phyloP scores from a whole-genome alignment of 805 yeast genomes.

The Cyberlindnera amylophila region DNA sequence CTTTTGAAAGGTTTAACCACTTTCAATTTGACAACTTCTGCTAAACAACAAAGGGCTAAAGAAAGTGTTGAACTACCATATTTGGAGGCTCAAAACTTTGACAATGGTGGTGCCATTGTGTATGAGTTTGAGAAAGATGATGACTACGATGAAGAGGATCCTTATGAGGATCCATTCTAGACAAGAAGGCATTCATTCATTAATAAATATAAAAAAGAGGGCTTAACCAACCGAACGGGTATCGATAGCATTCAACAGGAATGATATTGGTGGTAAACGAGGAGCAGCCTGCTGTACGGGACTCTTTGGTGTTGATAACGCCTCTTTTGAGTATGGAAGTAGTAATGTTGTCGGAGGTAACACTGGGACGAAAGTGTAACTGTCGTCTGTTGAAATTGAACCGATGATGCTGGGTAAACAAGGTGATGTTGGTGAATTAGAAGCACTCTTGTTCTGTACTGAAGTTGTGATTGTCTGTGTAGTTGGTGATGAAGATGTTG shows the following conservation, averaged over 20 bases:
- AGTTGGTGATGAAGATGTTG: neutral
- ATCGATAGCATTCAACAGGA: conserved; percentile 6
- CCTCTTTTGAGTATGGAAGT: neutral
- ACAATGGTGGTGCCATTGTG: conserved; percentile 89
- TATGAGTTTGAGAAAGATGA: conserved; percentile 96
- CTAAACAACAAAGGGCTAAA: conserved; percentile 69
- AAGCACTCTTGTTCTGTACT: too few species aligned
- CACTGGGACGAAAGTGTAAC: neutral
- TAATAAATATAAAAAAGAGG: too few species aligned
- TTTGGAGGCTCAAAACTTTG: conserved; percentile 78
- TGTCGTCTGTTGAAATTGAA: neutral
- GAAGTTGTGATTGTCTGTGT: too few species aligned
- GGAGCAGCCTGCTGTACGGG: neutral
- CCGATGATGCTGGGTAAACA: too few species aligned
- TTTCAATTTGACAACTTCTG: conserved; percentile 74
- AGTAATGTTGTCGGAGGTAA: neutral
- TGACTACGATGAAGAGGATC: conserved; percentile 97
- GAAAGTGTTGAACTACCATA: conserved; percentile 90
- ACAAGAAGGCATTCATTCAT: neutral
- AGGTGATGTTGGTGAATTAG: neutral
- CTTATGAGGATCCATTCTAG: conserved; percentile 91
- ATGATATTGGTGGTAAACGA: conserved; percentile 10
- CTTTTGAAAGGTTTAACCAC: conserved; percentile 76
- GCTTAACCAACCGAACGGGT: neutral
- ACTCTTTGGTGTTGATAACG: neutral